Base-by-base conservation (phyloP, 345 rosid species). In the Brassica napus region DNA sequence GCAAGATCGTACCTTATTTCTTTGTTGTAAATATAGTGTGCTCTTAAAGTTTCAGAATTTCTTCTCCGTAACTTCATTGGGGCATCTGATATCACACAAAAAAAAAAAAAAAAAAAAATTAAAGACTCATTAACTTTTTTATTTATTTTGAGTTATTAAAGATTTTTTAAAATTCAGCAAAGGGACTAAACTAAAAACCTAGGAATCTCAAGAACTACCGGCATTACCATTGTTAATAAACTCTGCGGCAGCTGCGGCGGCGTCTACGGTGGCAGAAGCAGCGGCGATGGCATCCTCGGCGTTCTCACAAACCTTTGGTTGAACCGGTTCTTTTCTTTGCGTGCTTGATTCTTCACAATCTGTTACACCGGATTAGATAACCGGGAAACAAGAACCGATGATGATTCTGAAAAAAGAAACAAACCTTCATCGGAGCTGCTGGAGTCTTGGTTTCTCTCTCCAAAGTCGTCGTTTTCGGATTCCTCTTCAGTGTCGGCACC, bases 401-500 rank as follows among this genome's bases (percentile, higher is more conserved):
- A 3, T 47, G 55, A 47, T 44, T 11, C 16, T 47, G 55, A 15
- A 35, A 37, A n/a, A 9, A 55, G 21, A 75, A 10, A 66, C n/a
- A 65, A 37, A 88, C 92, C 89, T 76, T 85, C 86, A 26, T 89
- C 92, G 81, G 93, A 84, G 79, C 81, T 83, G 79, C 81, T 83
- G 76, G 77, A 82, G 60, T 73, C 86, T 10, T 62, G 63, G 21
- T 68, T 86, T 65, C 79, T 79, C 0, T 87, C 85, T 23, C 85
- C 74, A 72, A 79, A 83, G 49, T 76, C 82, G 58, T 73, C 87
- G 66, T 67, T 65, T 34, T 68, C 86, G 2, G 72, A 69, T 39
- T 81, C 90, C 2, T 86, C 88, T 1, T 91, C 95, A 15, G 90
- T 44, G 82, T 92, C 98, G 4, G 98, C 95, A 47, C 97, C 88